These are phyloP conservation scores for Discostella pseudostelligera DNA, from an alignment of 108 stramenopile species.

Conservation along the genomic window DNA sequence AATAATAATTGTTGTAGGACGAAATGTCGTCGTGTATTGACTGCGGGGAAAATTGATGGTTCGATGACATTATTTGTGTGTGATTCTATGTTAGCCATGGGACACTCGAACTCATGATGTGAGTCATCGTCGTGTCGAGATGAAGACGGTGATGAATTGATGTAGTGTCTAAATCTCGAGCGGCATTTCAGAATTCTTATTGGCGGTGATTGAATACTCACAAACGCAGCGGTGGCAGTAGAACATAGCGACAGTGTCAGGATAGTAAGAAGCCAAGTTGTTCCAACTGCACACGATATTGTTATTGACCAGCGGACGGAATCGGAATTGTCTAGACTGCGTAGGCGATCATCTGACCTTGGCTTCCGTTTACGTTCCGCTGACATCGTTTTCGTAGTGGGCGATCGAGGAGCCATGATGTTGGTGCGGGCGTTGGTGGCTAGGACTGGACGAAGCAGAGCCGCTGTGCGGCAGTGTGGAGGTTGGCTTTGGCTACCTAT, in stretches of 20 bases:
- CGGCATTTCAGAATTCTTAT: neutral
- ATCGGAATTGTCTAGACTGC: too few species aligned
- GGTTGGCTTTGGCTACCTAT: too few species aligned
- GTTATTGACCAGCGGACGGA: too few species aligned
- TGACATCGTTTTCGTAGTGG: too few species aligned
- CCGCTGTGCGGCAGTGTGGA: too few species aligned
- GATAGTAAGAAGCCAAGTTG: neutral
- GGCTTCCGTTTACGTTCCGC: too few species aligned
- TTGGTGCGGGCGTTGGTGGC: too few species aligned
- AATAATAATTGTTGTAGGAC: conserved; percentile 25
- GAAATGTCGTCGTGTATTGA: conserved; percentile 32
- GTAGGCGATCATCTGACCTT: too few species aligned
- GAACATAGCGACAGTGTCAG: neutral
- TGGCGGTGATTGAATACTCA: neutral
- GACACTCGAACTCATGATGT: neutral
- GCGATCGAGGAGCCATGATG: too few species aligned
- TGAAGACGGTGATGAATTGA: neutral
- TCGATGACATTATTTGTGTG: neutral
- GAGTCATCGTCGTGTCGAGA: conserved; percentile 7
- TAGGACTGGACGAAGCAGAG: too few species aligned
- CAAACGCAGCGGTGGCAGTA: neutral
- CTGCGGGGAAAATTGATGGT: neutral
- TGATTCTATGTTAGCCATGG: neutral
- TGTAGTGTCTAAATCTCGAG: conserved; percentile 1
- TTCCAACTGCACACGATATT: too few species aligned